phyloP scores from a whole-genome alignment of 306 rosid species.

The Quercus parvula region DNA sequence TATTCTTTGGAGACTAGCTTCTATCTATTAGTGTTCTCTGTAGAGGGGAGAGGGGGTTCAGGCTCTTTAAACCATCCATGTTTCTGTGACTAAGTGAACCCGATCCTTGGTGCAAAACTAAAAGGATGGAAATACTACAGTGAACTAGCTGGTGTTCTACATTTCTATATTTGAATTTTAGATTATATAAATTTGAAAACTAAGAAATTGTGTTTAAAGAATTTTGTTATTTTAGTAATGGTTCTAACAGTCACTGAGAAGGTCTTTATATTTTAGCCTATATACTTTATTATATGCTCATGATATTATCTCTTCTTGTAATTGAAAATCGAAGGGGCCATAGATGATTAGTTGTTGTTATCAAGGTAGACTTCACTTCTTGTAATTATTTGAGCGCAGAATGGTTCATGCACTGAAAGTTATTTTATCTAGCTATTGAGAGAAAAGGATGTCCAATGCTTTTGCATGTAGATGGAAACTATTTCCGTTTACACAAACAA shows the following conservation, averaged over 20 bases:
- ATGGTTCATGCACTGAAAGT: background rate
- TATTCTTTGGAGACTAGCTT: background rate
- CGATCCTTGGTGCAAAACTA: conserved; percentile 1
- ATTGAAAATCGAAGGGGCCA: background rate
- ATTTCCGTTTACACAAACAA: too few species aligned
- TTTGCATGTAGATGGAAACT: too few species aligned
- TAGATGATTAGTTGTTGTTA: too few species aligned
- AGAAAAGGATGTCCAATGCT: too few species aligned
- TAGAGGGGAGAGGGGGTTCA: too few species aligned
- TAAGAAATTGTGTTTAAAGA: too few species aligned
- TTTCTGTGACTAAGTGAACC: background rate
- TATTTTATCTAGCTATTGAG: conserved; percentile 1
- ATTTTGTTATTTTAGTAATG: background rate
- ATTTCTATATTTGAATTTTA: background rate
- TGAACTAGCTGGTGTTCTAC: background rate
- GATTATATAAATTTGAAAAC: background rate
- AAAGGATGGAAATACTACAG: background rate
- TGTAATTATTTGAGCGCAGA: background rate
- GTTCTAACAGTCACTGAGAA: background rate
- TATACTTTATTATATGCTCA: conserved; percentile 1
- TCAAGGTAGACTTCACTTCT: too few species aligned
- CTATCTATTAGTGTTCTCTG: background rate
- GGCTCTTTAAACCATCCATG: background rate
- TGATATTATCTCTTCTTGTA: background rate
- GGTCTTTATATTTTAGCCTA: background rate